Conservation (phyloP, 345 rosid species). For the Ailanthus altissimus region DNA sequence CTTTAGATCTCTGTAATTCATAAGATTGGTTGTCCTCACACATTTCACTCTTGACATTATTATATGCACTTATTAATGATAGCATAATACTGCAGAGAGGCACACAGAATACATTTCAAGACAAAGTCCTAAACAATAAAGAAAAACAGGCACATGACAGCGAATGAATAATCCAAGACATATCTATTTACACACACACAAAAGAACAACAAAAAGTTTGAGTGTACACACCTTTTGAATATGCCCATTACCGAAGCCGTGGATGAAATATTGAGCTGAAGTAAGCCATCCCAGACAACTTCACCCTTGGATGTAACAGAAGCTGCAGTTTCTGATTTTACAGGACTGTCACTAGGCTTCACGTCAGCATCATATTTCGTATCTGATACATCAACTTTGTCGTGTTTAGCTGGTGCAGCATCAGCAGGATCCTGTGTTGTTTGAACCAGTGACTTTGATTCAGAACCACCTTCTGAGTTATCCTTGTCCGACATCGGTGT, state of each 20-base stretch:
- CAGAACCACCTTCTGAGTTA: conserved; percentile 33
- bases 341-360: conserved; percentile 26
- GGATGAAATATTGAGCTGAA: conserved; percentile 61
- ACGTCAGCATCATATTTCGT: conserved; percentile 24
- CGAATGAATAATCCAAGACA: too few relatives aligned
- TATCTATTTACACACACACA: too few relatives aligned
- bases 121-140: too few relatives aligned
- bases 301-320: conserved; percentile 44
- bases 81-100: background rate
- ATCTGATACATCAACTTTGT: conserved; percentile 24
- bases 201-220: background rate
- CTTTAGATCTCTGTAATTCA: background rate
- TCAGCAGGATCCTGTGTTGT: conserved; percentile 32
- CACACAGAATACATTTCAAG: background rate
- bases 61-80: background rate
- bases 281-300: conserved; percentile 72
- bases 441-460: conserved; percentile 42
- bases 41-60: background rate
- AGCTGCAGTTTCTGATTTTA: conserved; percentile 27
- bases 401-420: conserved; percentile 32
- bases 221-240: conserved; percentile 65
- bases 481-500: conserved; percentile 39
- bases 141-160: too few relatives aligned
- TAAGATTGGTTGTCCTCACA: background rate
- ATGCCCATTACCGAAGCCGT: conserved; percentile 54